A percentile compares a stretch with the other conserved stretches of the same genome.
Evolutionary conservation across 2,329 filamentous ascomycete genomes (phyloP).

Genomic region (Ascochyta lentis): DNA sequence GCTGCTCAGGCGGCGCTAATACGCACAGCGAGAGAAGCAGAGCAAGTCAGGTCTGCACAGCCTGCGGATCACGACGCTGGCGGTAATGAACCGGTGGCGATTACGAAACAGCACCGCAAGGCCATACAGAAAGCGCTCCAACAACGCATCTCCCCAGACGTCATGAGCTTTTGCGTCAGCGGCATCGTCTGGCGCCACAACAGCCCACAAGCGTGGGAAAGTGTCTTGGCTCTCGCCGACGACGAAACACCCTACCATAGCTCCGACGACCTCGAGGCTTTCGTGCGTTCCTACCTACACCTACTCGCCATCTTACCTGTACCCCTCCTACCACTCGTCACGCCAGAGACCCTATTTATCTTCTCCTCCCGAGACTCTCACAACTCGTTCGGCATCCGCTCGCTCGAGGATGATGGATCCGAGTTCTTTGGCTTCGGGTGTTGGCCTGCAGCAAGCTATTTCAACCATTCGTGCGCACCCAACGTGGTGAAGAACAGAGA

Average conservation of each 20-base stretch:
- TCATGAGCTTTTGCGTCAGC: conserved; percentile 53
- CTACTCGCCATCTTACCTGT: conserved; percentile 51
- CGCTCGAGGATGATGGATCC: conserved; percentile 52
- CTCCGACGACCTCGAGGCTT: conserved; percentile 48
- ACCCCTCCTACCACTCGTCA: conserved; percentile 44
- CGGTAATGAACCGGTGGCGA: conserved; percentile 11
- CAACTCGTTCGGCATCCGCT: conserved; percentile 57
- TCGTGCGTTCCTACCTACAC: conserved; percentile 52
- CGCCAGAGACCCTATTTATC: conserved; percentile 41
- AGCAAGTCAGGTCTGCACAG: background rate
- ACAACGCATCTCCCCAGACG: conserved; percentile 43
- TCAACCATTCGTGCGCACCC: conserved; percentile 57
- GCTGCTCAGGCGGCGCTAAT: conserved; percentile 37
- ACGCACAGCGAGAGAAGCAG: conserved; percentile 28
- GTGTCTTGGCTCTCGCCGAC: conserved; percentile 48
- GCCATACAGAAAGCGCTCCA: conserved; percentile 41
- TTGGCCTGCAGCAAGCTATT: conserved; percentile 56
- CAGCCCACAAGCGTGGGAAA: conserved; percentile 39
- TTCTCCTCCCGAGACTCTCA: conserved; percentile 52
- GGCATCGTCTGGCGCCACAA: conserved; percentile 46
- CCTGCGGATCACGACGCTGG: background rate
- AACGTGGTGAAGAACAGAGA: conserved; percentile 53
- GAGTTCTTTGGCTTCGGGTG: conserved; percentile 59
- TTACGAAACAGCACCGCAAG: conserved; percentile 43
- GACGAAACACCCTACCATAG: conserved; percentile 53